Conservation (phyloP, 2,329 filamentous ascomycete genomes). For the Xylaria sp. region DNA sequence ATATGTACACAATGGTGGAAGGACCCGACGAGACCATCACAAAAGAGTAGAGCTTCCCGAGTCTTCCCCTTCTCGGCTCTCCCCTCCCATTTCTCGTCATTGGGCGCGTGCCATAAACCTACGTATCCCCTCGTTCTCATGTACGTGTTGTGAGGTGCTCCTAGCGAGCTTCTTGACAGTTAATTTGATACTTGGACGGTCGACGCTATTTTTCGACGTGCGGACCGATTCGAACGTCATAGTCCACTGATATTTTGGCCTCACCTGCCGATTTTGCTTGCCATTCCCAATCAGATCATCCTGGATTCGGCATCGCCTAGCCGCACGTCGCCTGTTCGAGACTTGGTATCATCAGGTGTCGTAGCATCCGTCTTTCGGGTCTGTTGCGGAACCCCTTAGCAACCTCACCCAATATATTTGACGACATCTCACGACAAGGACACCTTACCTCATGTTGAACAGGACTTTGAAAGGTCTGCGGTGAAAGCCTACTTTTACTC, state of each 20-base stretch:
- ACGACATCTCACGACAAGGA: slow-evolving; percentile 17
- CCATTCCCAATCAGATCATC: slow-evolving; percentile 10
- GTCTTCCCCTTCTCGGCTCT: slow-evolving; percentile 10
- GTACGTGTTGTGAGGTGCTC: background rate
- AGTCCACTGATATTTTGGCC: slow-evolving; percentile 2
- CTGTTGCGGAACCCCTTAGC: slow-evolving; percentile 17
- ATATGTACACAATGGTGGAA: slow-evolving; percentile 16
- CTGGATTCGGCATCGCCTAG: slow-evolving; percentile 1
- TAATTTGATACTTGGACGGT: background rate
- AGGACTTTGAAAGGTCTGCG: background rate
- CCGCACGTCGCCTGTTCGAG: slow-evolving; percentile 10
- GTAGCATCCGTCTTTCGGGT: background rate
- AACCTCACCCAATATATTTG: slow-evolving; percentile 16
- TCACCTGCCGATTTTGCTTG: slow-evolving; percentile 14
- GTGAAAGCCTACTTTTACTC: background rate
- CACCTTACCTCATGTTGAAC: slow-evolving; percentile 7
- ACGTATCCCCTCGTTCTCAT: slow-evolving; percentile 14
- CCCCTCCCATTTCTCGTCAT: slow-evolving; percentile 16
- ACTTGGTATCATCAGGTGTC: slow-evolving; percentile 11
- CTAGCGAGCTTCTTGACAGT: slow-evolving; percentile 8
- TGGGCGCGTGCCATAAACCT: slow-evolving; percentile 10
- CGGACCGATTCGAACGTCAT: slow-evolving; percentile 8
- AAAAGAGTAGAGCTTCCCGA: slow-evolving; percentile 30
- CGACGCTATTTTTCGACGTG: background rate
- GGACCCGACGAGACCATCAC: slow-evolving; percentile 31